phyloP scores from a whole-genome alignment of 78 protist species.

The Tieghemostelium lacteum region DNA sequence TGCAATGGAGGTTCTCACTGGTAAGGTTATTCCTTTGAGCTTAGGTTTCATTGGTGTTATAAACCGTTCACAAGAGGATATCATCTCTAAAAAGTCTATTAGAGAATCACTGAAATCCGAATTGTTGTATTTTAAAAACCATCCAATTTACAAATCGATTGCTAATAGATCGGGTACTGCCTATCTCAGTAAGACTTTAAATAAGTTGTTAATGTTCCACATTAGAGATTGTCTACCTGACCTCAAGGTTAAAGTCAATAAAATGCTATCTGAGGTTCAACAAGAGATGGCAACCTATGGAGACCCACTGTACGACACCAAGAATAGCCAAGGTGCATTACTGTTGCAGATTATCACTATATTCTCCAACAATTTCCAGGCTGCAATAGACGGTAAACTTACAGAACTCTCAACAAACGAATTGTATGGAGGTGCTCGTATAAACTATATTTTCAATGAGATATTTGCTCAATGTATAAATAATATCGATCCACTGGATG shows the following conservation, averaged over 20 bases:
- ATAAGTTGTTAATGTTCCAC: constrained; percentile 88
- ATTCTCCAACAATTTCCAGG: constrained; percentile 66
- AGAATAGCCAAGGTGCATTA: constrained; percentile 83
- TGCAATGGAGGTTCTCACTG: constrained; percentile 91
- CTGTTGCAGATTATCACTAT: constrained; percentile 86
- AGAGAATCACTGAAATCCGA: constrained; percentile 90
- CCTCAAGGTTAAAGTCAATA: constrained; percentile 47
- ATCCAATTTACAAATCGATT: constrained; percentile 89
- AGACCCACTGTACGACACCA: constrained; percentile 81
- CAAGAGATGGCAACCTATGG: constrained; percentile 71
- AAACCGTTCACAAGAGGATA: constrained; percentile 91
- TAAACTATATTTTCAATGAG: constrained; percentile 91
- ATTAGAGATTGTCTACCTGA: constrained; percentile 88
- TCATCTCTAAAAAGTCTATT: constrained; percentile 84
- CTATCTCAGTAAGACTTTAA: constrained; percentile 83
- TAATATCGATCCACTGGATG: constrained; percentile 79
- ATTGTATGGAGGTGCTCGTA: constrained; percentile 97
- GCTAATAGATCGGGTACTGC: constrained; percentile 90
- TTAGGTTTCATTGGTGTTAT: constrained; percentile 94
- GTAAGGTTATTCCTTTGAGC: constrained; percentile 74
- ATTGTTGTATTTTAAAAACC: constrained; percentile 87
- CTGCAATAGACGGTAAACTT: constrained; percentile 89
- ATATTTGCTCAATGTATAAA: constrained; percentile 71
- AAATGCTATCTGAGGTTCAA: constrained; percentile 75
- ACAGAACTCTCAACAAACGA: constrained; percentile 56